A percentile compares a stretch with the other conserved stretches of the same genome.
phyloP scores from a whole-genome alignment of 2,329 filamentous ascomycete species.

The Fusarium marasasianum region DNA sequence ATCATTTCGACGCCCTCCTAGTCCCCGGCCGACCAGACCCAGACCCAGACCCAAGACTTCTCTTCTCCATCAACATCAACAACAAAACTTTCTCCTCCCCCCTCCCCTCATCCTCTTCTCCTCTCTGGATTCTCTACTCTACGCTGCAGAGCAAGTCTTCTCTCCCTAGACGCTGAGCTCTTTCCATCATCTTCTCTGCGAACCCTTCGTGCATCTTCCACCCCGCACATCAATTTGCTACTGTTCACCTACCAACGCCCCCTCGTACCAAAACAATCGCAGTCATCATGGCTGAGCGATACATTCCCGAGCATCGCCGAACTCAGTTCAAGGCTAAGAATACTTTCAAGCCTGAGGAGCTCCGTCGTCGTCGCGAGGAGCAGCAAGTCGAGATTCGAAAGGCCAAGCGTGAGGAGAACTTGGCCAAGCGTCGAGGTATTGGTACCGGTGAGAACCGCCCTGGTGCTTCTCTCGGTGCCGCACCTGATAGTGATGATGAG shows the following conservation, averaged over 20 bases:
- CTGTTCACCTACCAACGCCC: constrained; percentile 39
- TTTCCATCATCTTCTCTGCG: constrained; percentile 17
- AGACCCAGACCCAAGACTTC: constrained; percentile 26
- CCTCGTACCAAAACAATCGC: constrained; percentile 42
- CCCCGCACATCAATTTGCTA: constrained; percentile 45
- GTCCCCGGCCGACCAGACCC: constrained; percentile 31
- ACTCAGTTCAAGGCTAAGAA: constrained; percentile 99
- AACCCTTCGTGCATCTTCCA: constrained; percentile 32
- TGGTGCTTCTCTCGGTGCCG: constrained; percentile 84
- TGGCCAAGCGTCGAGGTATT: constrained; percentile 97
- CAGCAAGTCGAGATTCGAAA: constrained; percentile 99
- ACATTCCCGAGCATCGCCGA: constrained; percentile 98
- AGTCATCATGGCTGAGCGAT: constrained; percentile 92
- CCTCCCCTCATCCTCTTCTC: constrained; percentile 23
- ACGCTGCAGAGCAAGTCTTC: constrained; percentile 10
- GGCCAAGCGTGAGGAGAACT: constrained; percentile 97
- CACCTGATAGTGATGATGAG: constrained; percentile 97
- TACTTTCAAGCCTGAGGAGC: constrained; percentile 98
- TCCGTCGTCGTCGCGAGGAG: constrained; percentile 97
- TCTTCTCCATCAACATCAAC: constrained; percentile 40
- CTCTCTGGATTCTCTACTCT: constrained; percentile 15
- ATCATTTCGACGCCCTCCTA: constrained; percentile 39
- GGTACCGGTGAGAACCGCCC: constrained; percentile 81
- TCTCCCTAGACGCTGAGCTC: constrained; percentile 26
- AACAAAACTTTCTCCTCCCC: constrained; percentile 39